These are phyloP conservation scores for Claviceps maximensis DNA, from an alignment of 2,329 filamentous ascomycete genomes.

Conservation along the genomic window DNA sequence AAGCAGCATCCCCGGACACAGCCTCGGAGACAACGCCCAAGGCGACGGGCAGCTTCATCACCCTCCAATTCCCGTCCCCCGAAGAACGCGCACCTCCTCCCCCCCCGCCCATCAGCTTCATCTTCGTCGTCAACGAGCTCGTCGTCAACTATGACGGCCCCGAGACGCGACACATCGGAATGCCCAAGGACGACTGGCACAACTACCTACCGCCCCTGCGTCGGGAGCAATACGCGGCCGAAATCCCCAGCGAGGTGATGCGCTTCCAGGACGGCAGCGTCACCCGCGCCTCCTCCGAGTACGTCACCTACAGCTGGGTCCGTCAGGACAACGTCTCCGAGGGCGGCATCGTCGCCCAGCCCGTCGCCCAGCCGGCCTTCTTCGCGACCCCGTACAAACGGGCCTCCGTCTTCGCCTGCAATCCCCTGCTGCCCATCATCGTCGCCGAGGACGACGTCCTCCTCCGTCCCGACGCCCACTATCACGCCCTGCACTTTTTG, in stretches of 20 bases:
- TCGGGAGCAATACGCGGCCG: conserved; percentile 13
- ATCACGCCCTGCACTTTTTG: conserved; percentile 18
- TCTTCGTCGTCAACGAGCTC: conserved; percentile 27
- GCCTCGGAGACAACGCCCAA: background rate
- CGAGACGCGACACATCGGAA: background rate
- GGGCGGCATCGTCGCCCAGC: conserved; percentile 1
- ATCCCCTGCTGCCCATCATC: conserved; percentile 23
- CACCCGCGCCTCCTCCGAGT: conserved; percentile 9
- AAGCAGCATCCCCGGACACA: background rate
- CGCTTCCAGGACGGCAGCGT: conserved; percentile 21
- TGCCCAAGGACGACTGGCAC: conserved; percentile 12
- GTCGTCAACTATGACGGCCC: conserved; percentile 7
- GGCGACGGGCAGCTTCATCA: background rate
- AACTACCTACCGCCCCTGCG: conserved; percentile 19
- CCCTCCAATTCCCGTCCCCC: background rate
- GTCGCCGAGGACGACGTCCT: conserved; percentile 13
- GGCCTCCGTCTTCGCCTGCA: conserved; percentile 23
- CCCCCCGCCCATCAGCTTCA: conserved; percentile 21
- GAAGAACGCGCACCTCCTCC: background rate
- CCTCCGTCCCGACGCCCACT: conserved; percentile 8
- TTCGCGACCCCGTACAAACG: conserved; percentile 11
- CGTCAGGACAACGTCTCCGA: background rate
- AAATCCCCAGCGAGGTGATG: conserved; percentile 22
- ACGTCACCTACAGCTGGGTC: conserved; percentile 11
- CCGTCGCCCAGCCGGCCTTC: background rate